Evolutionary conservation across 352 stramenopile genomes (phyloP), one percentile per base, ranked within the genome.

Genomic region (Thalassiosira livingstoniorum): DNA sequence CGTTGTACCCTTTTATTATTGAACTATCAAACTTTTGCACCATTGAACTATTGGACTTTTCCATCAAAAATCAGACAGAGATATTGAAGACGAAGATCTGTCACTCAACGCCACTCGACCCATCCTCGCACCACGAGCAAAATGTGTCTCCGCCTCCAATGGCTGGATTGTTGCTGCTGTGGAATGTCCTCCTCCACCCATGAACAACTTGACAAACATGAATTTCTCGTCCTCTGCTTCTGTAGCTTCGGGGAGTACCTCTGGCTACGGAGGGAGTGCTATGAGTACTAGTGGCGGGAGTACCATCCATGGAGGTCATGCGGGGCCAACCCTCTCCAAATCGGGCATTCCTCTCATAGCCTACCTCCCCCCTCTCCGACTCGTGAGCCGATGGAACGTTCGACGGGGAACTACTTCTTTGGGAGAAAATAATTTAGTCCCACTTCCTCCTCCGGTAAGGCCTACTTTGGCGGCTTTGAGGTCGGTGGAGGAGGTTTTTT

Each of bases 321-420:
- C 32, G 55, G 32, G 57, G 5, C 31, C 58, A 27, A 25, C 18
- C 23, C 53, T 60, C 42, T 68, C 73, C 21, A 80, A 73, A 58
- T 64, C 77, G 1, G 64, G 18, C 29, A 7, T 72, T 15, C 47
- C 47, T 42, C 37, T 86, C 1, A 75, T 62, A 42, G 27, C 58
- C 25, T 51, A 82, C 32, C 82, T 86, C 21, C 76, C 81, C 34
- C 72, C 77, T 0, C 73, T 93, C 32, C 73, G 90, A 32, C 51
- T 94, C 1, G 61, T 94, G 2, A 88, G 76, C 68, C 77, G 88
- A 55, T 94, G 90, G 90, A 94, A 94, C 78, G 90, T 94, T n/a
- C 80, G 90, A n/a, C 70, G 90, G 1, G 87, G 82, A 55, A 88
- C 76, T 15, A 68, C 72, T 31, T 68, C 71, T 10, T 64, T 75